These are phyloP conservation scores for Ganoderma boninense DNA, from an alignment of 1,284 basidiomycete genomes.

Conservation along the genomic window DNA sequence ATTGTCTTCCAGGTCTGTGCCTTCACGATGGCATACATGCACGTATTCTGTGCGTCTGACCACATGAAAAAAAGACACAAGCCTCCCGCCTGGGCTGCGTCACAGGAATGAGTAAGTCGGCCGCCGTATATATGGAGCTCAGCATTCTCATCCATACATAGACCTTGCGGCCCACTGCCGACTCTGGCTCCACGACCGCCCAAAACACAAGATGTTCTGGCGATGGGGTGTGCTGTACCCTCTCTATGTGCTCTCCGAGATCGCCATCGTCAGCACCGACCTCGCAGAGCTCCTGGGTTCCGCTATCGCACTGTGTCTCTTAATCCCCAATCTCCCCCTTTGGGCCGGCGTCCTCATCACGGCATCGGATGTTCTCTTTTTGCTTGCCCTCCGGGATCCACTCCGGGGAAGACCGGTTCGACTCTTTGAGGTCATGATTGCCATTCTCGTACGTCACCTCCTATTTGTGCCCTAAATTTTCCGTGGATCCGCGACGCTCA, in stretches of 20 bases:
- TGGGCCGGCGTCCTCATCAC: constrained; percentile 89
- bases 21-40: background rate
- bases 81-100: constrained; percentile 74
- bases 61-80: constrained; percentile 52
- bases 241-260: constrained; percentile 73
- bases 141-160: constrained; percentile 37
- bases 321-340: constrained; percentile 83
- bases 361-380: constrained; percentile 83
- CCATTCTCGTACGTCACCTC: constrained; percentile 54
- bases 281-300: constrained; percentile 82
- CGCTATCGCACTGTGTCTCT: constrained; percentile 81
- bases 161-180: constrained; percentile 82
- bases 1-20: constrained; percentile 73
- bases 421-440: constrained; percentile 80
- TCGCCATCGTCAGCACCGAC: constrained; percentile 87
- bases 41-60: constrained; percentile 22
- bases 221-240: constrained; percentile 78
- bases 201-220: constrained; percentile 65
- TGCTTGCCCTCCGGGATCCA: constrained; percentile 72
- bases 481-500: background rate
- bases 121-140: constrained; percentile 4
- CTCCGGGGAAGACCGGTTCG: constrained; percentile 64
- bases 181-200: constrained; percentile 71
- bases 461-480: background rate
- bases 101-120: constrained; percentile 66